Percentiles rank a stretch among this genome's conserved stretches.
phyloP scores from a whole-genome alignment of 345 rosid species.

The Firmiana major region DNA sequence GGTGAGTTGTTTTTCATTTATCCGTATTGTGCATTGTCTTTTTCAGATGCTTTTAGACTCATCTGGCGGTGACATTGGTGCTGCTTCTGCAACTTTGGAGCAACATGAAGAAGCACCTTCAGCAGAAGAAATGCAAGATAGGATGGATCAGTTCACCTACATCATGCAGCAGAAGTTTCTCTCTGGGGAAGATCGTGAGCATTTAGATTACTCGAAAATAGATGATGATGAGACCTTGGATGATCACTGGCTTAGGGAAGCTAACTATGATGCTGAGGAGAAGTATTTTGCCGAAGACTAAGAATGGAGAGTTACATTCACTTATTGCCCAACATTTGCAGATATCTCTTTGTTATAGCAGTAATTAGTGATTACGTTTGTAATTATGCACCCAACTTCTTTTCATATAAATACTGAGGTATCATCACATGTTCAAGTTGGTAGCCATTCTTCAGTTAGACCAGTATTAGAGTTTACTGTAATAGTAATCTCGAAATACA shows the following conservation, averaged over 20 bases:
- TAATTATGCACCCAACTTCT: slow-evolving; percentile 1
- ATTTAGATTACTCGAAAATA: slow-evolving; percentile 84
- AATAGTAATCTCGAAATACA: neutral
- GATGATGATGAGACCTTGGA: slow-evolving; percentile 81
- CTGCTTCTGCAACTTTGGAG: slow-evolving; percentile 14
- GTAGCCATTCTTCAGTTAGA: neutral
- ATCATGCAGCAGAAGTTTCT: slow-evolving; percentile 91
- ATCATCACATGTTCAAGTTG: neutral
- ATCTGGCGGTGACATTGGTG: slow-evolving; percentile 1
- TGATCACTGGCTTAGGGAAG: slow-evolving; percentile 91
- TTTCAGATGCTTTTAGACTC: slow-evolving; percentile 22
- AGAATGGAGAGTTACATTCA: neutral
- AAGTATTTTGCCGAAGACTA: slow-evolving; percentile 73
- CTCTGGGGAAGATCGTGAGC: slow-evolving; percentile 78
- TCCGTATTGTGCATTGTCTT: neutral
- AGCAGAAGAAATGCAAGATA: slow-evolving; percentile 63
- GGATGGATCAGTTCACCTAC: slow-evolving; percentile 78
- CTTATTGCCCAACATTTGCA: neutral
- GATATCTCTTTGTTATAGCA: neutral
- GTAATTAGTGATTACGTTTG: neutral
- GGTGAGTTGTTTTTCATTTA: neutral
- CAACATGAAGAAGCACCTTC: slow-evolving; percentile 32
- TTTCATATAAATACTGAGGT: slow-evolving; percentile 1
- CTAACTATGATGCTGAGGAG: slow-evolving; percentile 79
- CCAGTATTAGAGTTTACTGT: neutral